Conservation (phyloP, 2,329 filamentous ascomycete species). For the Arthrinium puccinioides region DNA sequence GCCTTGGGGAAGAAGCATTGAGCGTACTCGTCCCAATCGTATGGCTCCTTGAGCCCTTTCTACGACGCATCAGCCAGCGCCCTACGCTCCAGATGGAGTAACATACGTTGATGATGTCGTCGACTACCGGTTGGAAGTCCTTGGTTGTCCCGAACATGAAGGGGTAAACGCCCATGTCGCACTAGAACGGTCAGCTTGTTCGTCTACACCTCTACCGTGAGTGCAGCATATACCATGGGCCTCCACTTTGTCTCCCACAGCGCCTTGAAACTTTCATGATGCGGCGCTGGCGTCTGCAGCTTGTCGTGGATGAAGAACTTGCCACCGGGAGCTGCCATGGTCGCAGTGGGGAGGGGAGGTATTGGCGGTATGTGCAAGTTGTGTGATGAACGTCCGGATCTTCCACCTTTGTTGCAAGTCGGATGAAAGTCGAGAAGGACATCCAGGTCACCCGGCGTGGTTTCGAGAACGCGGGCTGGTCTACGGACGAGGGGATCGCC, state of each 20-base stretch:
- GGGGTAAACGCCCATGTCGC: constrained; percentile 25
- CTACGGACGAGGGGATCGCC: not conserved
- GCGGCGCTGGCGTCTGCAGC: constrained; percentile 11
- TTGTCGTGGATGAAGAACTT: constrained; percentile 21
- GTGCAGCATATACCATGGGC: constrained; percentile 10
- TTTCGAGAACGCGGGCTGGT: not conserved
- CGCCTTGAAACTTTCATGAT: constrained; percentile 19
- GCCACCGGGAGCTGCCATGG: constrained; percentile 17
- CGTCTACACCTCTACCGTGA: not conserved
- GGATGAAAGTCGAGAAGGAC: not conserved
- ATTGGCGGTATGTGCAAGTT: no score
- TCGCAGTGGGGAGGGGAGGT: not conserved
- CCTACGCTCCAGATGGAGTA: not conserved
- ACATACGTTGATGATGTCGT: constrained; percentile 16
- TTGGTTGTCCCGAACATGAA: constrained; percentile 24
- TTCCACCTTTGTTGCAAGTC: no score
- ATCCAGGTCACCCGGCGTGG: not conserved
- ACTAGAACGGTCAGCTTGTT: constrained; percentile 8
- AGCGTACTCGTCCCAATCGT: constrained; percentile 28
- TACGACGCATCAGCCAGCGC: not conserved
- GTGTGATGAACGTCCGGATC: no score
- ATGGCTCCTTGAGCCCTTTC: constrained; percentile 15
- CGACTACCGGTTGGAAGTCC: constrained; percentile 25
- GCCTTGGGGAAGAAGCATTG: constrained; percentile 23
- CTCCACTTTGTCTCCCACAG: constrained; percentile 24